Base-by-base conservation (phyloP, 768 basidiomycete species). In the Trichaptum fuscoviolaceum region DNA sequence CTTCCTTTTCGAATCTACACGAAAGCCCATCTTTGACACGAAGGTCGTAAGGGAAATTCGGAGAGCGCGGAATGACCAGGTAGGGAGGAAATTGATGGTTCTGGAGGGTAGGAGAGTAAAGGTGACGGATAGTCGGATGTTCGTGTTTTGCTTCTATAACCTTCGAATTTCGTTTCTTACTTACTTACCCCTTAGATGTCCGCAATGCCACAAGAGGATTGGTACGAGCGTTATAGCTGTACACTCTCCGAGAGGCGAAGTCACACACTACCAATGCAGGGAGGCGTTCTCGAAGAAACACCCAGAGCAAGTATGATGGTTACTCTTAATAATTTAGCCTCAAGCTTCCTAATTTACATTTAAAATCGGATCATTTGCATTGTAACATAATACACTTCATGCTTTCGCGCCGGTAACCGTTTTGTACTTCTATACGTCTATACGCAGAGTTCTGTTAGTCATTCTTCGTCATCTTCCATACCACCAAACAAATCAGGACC, bases 201-300 rank as follows among this genome's bases (percentile, higher is more conserved):
- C 96, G 0, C 92, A 96, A 75, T 98, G 96, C 73, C 92, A 95
- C 73, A 98, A 99, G 72, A 87, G 96, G 18, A 79, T 99, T 25
- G 96, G 96, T 6, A 90, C 88, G 69, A 95, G 93, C 68, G 95
- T 96, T 35, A 96, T 99, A 70, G 94, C 95, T 0, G 92, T 96
- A 1, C 96, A 98, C 81, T 82, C 89, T 8, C 96, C 96, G 57
- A 84, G 95, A 62, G 96, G 96, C 9, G 94, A 96, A 77, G 96
- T 97, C 1, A 99, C 95, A 0, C 96, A 98, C 77, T 95, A 96
- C 75, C 92, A 96, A 68, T 99, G 96, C 74, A 89, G 95, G 27
- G 96, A 97, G 73, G 82, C 84, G 0, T 97, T 95, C 73, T 80
- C 92, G 10, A 52, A 52, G 42, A 52, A 20, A 52, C 10, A 52